Conservation (phyloP, 768 basidiomycete species). For the Leucosporidium creatinivorum region DNA sequence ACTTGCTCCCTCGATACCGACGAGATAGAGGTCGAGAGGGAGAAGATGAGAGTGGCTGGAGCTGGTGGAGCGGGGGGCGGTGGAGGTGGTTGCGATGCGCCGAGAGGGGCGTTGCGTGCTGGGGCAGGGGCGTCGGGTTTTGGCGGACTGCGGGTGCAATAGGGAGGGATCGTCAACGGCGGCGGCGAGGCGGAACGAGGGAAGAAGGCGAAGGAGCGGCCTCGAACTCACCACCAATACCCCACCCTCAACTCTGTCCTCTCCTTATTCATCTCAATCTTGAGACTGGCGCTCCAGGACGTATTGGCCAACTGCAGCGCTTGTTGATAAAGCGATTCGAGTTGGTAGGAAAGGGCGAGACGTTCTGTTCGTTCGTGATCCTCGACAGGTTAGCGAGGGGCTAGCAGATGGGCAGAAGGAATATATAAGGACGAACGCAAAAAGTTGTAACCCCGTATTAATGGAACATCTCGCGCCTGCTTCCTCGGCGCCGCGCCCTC, state of each 20-base stretch:
- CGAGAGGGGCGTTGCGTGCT: background rate
- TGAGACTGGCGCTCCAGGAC: constrained; percentile 46
- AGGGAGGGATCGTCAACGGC: no score
- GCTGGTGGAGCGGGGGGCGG: background rate
- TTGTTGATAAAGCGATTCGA: constrained; percentile 60
- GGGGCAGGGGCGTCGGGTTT: background rate
- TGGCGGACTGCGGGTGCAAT: no score
- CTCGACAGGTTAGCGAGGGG: constrained; percentile 14
- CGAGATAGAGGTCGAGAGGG: background rate
- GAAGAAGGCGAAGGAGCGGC: no score
- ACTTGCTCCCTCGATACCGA: no score
- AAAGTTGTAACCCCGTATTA: constrained; percentile 78
- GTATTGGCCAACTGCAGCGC: constrained; percentile 37
- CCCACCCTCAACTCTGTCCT: constrained; percentile 61
- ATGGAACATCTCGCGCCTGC: constrained; percentile 52
- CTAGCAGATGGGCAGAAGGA: background rate
- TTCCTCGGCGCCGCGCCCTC: background rate
- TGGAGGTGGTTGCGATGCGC: background rate
- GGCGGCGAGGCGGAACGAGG: no score
- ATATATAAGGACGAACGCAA: constrained; percentile 57
- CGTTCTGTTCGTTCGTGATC: constrained; percentile 52
- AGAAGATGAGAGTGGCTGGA: constrained; percentile 11
- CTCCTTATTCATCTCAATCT: constrained; percentile 61
- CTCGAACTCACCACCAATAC: constrained; percentile 56
- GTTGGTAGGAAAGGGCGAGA: constrained; percentile 84